Base-by-base conservation (phyloP, 2,329 filamentous ascomycete genomes). In the Neofusicoccum sp. region DNA sequence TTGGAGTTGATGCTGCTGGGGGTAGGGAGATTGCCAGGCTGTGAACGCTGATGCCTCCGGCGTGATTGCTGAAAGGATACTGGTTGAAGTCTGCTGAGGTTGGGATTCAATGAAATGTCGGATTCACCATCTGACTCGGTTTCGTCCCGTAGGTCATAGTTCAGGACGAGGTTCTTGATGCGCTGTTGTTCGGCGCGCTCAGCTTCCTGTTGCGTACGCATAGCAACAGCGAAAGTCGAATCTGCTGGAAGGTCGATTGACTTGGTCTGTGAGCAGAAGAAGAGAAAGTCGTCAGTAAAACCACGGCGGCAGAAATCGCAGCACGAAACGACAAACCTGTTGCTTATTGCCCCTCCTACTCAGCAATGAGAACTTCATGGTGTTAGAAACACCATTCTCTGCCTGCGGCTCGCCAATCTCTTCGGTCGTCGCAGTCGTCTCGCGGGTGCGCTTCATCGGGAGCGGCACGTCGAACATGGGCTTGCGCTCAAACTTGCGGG, bases 261-360 rank as follows among this genome's bases (percentile, higher is more conserved):
- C 56, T 91, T 91, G 28, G 94, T 97, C 91, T 96, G 70, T 11
- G 6, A 45, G 36, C 36, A 14, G 31, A 60, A 59, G 54, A 44
- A 37, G n/a, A 45, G 6, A 12, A 54, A 29, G 3, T 4, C 11
- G 47, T 14, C 41, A 62, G 70, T 58, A 69, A 61, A 43, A 28
- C 47, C 45, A 16, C 50, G 6, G 8, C 54, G 14, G 16, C 3
- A 56, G 7, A 39, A 29, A 64, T 16, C 67, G 63, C 16, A n/a
- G 29, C 29, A 61, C 34, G 78, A 69, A 71, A 92, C 29, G 62
- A 33, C 79, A 69, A 72, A 92, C 92, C 86, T 97, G 94, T 77
- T 97, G 94, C 65, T 93, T 90, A 73, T 98, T 98, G 64, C 95
- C 95, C 72, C 89, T 92, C 83, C 97, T 98, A 37, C 95, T 99